Percentiles rank a stretch among this genome's conserved stretches.
phyloP scores from a whole-genome alignment of 257 asterid genomes.

The Salvia miltiorrhiza region DNA sequence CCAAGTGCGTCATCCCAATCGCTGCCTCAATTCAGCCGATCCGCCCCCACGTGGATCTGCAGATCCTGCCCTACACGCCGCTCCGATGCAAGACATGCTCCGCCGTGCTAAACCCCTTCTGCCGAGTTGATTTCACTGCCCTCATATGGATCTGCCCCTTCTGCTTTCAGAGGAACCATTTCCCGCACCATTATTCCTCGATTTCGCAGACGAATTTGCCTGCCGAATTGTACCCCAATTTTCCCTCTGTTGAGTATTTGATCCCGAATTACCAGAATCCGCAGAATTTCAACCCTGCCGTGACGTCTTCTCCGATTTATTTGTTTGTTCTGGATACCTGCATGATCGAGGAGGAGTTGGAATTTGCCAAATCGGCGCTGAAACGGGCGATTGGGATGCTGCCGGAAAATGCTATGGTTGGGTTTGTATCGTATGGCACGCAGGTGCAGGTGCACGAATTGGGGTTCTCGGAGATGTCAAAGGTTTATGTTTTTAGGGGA shows the following conservation, averaged over 20 bases:
- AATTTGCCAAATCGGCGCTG: conserved; percentile 74
- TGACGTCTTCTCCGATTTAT: conserved; percentile 46
- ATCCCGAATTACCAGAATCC: conserved; percentile 50
- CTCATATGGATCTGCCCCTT: conserved; percentile 97
- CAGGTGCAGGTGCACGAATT: conserved; percentile 97
- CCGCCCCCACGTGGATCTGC: conserved; percentile 78
- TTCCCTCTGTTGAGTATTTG: conserved; percentile 64
- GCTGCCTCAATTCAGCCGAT: conserved; percentile 91
- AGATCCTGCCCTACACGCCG: conserved; percentile 65
- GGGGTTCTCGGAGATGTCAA: conserved; percentile 83
- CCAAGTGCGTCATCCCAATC: conserved; percentile 96
- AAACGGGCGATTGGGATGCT: conserved; percentile 83
- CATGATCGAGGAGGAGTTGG: conserved; percentile 90
- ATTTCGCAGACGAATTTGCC: conserved; percentile 76
- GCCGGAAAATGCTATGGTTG: conserved; percentile 94
- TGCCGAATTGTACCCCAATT: conserved; percentile 84
- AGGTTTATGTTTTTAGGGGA: conserved; percentile 87
- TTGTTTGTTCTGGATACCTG: conserved; percentile 89
- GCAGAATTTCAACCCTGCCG: conserved; percentile 40
- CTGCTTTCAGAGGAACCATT: conserved; percentile 81
- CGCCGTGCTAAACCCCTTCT: conserved; percentile 66
- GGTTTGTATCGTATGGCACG: conserved; percentile 88
- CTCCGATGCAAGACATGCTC: conserved; percentile 93
- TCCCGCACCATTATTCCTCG: conserved; percentile 65
- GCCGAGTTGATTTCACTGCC: conserved; percentile 86